Conservation (phyloP, 495 filamentous ascomycete species). For the Neurospora pannonica region DNA sequence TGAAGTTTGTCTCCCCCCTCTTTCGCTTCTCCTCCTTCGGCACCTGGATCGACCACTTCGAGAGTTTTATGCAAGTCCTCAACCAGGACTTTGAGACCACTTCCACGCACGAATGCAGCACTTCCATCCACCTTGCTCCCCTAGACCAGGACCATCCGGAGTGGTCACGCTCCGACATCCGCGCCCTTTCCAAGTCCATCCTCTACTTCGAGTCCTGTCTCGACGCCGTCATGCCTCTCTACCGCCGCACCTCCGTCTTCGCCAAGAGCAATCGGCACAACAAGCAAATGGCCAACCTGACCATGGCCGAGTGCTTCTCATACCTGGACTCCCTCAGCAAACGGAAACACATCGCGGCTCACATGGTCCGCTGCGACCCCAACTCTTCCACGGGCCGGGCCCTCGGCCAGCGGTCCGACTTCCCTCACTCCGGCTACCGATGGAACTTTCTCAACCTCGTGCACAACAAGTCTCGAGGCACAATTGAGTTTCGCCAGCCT, state of each 20-base stretch:
- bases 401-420: conserved; percentile 9
- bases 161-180: not conserved
- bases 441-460: conserved; percentile 17
- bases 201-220: conserved; percentile 25
- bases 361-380: conserved; percentile 19
- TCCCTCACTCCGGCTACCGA: conserved; percentile 12
- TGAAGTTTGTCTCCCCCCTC: conserved; percentile 21
- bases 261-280: conserved; percentile 25
- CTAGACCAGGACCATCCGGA: conserved; percentile 4
- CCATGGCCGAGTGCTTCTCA: conserved; percentile 10
- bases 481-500: conserved; percentile 20
- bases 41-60: conserved; percentile 11
- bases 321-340: conserved; percentile 2
- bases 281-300: conserved; percentile 5
- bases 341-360: conserved; percentile 3
- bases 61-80: conserved; percentile 10
- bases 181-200: conserved; percentile 14
- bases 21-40: conserved; percentile 13
- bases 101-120: conserved; percentile 17
- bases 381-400: conserved; percentile 14
- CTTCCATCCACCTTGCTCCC: conserved; percentile 20
- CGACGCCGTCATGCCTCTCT: conserved; percentile 20
- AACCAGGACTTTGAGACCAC: conserved; percentile 20
- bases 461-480: conserved; percentile 7
- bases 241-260: conserved; percentile 14